These are phyloP conservation scores for Berberis vulgaris DNA, from an alignment of 164 flowering plant species.

Conservation along the genomic window DNA sequence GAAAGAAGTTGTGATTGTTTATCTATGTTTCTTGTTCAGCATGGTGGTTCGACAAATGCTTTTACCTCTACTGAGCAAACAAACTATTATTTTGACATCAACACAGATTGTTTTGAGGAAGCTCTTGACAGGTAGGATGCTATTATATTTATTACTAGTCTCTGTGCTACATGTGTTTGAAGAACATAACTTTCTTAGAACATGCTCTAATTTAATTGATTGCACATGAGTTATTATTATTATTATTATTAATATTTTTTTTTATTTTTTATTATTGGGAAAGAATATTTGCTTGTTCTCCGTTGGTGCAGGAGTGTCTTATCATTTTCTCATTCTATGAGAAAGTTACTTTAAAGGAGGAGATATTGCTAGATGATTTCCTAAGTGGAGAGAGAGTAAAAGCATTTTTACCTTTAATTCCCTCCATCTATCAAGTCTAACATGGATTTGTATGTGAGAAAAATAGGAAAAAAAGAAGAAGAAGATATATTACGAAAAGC, in stretches of 20 bases:
- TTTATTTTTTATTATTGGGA: not conserved
- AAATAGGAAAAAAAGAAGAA: too few species aligned
- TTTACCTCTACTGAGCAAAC: conserved; percentile 74
- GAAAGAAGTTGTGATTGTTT: not conserved
- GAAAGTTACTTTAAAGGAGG: too few species aligned
- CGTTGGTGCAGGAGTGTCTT: too few species aligned
- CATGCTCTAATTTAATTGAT: too few species aligned
- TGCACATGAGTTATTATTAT: not conserved
- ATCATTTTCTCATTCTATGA: too few species aligned
- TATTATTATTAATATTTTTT: not conserved
- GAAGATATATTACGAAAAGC: too few species aligned
- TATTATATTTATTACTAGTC: not conserved
- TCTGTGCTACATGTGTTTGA: not conserved
- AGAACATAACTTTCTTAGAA: too few species aligned
- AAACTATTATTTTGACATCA: conserved; percentile 86
- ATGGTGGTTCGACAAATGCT: conserved; percentile 90
- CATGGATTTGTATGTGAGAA: too few species aligned
- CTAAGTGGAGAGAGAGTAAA: too few species aligned
- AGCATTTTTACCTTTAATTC: too few species aligned
- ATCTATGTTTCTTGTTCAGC: conserved; percentile 29
- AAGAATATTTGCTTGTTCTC: not conserved
- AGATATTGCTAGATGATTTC: too few species aligned
- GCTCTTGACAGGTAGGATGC: conserved; percentile 76
- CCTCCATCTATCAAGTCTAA: too few species aligned
- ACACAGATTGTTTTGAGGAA: conserved; percentile 68